Conservation (phyloP, 2,329 filamentous ascomycete genomes). For the Penicillium olsonii region DNA sequence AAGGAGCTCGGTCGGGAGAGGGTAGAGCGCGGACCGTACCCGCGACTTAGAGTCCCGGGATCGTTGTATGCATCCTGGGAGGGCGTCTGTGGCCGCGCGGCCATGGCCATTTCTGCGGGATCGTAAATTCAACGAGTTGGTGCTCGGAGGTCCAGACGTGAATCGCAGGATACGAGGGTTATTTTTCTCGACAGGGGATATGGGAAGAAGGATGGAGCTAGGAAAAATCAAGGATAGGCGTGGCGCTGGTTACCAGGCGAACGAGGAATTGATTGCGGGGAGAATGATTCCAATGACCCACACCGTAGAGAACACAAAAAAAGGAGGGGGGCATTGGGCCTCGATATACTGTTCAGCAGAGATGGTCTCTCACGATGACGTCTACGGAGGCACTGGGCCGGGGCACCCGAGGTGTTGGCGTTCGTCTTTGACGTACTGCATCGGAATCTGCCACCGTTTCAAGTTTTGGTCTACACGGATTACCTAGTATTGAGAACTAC, state of each 20-base stretch:
- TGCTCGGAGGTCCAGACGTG: not conserved
- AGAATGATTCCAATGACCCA: conserved; percentile 11
- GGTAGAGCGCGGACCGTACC: conserved; percentile 32
- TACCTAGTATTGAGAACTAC: no score
- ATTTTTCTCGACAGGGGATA: not conserved
- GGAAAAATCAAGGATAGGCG: conserved; percentile 8
- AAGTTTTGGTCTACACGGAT: not conserved
- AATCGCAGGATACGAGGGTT: not conserved
- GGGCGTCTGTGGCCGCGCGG: conserved; percentile 41
- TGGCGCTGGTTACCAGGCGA: conserved; percentile 36
- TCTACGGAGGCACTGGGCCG: conserved; percentile 26
- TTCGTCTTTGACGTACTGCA: conserved; percentile 7
- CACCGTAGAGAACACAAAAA: conserved; percentile 7
- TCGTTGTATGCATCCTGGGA: conserved; percentile 42
- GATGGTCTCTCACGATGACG: conserved; percentile 31
- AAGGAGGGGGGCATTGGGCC: conserved; percentile 2
- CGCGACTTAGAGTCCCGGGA: conserved; percentile 31
- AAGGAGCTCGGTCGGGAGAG: conserved; percentile 46
- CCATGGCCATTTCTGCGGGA: conserved; percentile 38
- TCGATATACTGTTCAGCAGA: conserved; percentile 13
- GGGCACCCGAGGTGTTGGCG: not conserved
- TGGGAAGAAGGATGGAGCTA: conserved; percentile 4
- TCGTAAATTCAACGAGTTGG: conserved; percentile 16
- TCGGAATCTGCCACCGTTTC: conserved; percentile 3
- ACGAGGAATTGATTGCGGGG: conserved; percentile 34